Conservation (phyloP, 108 stramenopile genomes). For the Nitzschia putrida region DNA sequence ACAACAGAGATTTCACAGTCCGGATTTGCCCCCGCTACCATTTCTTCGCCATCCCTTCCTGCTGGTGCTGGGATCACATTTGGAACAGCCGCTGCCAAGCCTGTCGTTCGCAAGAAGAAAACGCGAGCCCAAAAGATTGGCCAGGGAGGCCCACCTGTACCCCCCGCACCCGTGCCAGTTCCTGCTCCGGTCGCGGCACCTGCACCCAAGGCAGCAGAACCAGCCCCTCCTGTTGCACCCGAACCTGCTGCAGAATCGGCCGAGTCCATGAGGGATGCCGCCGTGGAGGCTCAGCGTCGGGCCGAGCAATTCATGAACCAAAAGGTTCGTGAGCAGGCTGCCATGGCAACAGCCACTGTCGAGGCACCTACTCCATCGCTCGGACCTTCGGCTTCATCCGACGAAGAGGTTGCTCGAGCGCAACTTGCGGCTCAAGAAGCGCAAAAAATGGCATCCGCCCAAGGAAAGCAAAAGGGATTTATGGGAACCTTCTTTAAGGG, state of each 20-base stretch:
- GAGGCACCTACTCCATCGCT: constrained; percentile 1
- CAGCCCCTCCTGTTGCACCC: not conserved
- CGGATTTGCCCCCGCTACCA: not conserved
- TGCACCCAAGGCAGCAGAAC: constrained; percentile 5
- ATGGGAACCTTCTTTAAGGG: constrained; percentile 51
- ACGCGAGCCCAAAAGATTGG: constrained; percentile 33
- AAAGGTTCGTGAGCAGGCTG: constrained; percentile 24
- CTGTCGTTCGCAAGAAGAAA: constrained; percentile 46
- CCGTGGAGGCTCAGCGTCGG: constrained; percentile 36
- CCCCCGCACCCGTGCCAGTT: constrained; percentile 3
- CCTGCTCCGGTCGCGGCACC: constrained; percentile 6
- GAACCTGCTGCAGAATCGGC: constrained; percentile 1
- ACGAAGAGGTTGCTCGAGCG: constrained; percentile 26
- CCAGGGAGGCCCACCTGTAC: constrained; percentile 8
- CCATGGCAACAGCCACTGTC: not conserved
- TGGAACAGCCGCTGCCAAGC: constrained; percentile 29
- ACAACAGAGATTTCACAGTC: not conserved
- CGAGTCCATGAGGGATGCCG: constrained; percentile 32
- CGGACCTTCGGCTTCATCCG: constrained; percentile 18
- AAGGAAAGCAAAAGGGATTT: constrained; percentile 25
- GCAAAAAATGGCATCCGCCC: constrained; percentile 20
- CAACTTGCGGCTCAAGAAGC: constrained; percentile 42
- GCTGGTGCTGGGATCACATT: constrained; percentile 42
- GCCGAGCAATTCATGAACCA: constrained; percentile 54
- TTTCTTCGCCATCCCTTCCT: constrained; percentile 11